Base-by-base conservation (phyloP, 352 stramenopile genomes). In the Pythium insidiosum region DNA sequence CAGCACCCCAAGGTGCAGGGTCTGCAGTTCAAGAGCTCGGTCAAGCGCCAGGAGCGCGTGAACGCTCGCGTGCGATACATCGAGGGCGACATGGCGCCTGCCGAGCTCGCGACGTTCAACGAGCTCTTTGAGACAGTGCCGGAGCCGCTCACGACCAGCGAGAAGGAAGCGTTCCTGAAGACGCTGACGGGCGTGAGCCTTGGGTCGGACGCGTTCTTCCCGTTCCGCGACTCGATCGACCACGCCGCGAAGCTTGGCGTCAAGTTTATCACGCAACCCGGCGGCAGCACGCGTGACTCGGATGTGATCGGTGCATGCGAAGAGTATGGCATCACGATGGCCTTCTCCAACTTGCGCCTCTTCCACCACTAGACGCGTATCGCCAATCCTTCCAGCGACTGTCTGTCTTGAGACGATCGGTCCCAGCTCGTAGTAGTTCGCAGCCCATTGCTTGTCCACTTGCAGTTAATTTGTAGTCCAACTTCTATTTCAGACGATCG, bases 51-150 rank as follows among this genome's bases (percentile, higher is more conserved):
- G 74, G 96, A 99, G 58, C 87, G 95, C 47, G 96, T 99, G 53
- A 99, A 99, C 77, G 97, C 97, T 5, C 88, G 96, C 46, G 97
- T 99, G 50, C 81, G 96, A 23, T 99, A 99, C 79, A 99, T 99
- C 63, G 97, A 99, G 66, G 96, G 97, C 38, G 96, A 99, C 71
- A 98, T 99, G 75, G 86, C 80, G 4, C 74, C 77, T 15, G 93
- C 97, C 47, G 97, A 99, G 75, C 78, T 96, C 16, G 64, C 73
- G 36, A 74, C 87, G 24, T 99, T 97, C 85, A 84, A 98, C 66
- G 78, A 75, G 20, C 76, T 98, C 30, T 99, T 99, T 58, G 88
- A 97, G 13, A 70, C 68, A 19, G 68, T 93, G 30, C 95, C 96
- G 6, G 93, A 96, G 62, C 82, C 92, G 35, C 73, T 99, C 7